These are phyloP conservation scores for Starmerella geochares DNA, from an alignment of 805 yeast species.

Conservation along the genomic window DNA sequence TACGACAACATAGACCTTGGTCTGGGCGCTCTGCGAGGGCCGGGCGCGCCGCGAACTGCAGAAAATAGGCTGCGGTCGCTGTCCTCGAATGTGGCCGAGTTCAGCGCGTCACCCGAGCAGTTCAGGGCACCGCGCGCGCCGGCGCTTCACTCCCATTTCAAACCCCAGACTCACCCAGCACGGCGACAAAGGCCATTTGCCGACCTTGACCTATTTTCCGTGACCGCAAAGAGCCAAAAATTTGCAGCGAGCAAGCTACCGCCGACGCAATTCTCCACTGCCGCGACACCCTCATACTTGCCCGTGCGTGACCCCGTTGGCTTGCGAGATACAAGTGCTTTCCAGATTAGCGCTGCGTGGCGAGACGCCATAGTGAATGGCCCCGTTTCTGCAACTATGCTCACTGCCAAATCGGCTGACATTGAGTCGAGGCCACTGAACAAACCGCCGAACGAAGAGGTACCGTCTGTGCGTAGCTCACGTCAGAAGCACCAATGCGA, in stretches of 20 bases:
- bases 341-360: no score
- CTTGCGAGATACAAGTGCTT: no score
- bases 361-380: no score
- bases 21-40: not conserved
- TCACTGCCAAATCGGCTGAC: no score
- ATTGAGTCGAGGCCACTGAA: no score
- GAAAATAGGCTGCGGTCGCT: not conserved
- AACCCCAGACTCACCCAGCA: not conserved
- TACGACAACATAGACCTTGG: not conserved
- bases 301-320: no score
- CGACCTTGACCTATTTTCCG: not conserved
- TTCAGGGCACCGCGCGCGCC: not conserved
- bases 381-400: no score
- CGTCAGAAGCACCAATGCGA: not conserved
- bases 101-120: slow-evolving; percentile 1
- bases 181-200: not conserved
- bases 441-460: not conserved
- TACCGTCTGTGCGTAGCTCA: not conserved
- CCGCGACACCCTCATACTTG: no score
- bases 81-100: not conserved
- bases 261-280: no score
- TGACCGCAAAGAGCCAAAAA: not conserved
- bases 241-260: no score
- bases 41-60: not conserved
- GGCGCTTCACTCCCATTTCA: not conserved